Percentiles rank a stretch among this genome's conserved stretches.
These are phyloP conservation scores for Ustilago tritici DNA, from an alignment of 1,284 basidiomycete genomes.

Conservation along the genomic window DNA sequence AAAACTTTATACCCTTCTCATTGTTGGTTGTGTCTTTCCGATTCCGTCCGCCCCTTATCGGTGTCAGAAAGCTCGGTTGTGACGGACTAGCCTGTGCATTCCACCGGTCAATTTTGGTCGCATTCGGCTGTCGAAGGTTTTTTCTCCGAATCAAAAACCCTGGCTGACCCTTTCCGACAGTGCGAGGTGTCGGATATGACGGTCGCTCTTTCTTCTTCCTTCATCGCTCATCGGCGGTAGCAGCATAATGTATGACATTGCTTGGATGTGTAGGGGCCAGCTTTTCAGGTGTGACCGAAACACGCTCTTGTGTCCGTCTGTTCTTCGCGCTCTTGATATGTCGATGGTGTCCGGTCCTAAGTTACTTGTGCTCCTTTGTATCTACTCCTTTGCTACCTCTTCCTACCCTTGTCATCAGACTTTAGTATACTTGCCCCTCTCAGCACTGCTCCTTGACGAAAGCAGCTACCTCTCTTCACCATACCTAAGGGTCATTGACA, in stretches of 20 bases:
- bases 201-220: conserved; percentile 9
- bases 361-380: neutral
- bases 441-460: neutral
- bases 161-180: conserved; percentile 10
- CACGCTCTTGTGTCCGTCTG: neutral
- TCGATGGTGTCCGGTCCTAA: neutral
- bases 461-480: neutral
- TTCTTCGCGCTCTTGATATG: neutral
- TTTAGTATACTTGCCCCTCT: neutral
- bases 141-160: conserved; percentile 18
- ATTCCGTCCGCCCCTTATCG: conserved; percentile 6
- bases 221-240: neutral
- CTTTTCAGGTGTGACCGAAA: conserved; percentile 20
- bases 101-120: conserved; percentile 5
- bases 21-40: neutral
- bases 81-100: conserved; percentile 8
- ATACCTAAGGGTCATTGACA: neutral
- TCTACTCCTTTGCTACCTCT: neutral
- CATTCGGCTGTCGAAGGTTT: conserved; percentile 2
- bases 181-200: conserved; percentile 26
- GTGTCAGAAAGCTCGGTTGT: conserved; percentile 5
- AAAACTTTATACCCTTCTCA: neutral
- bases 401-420: neutral
- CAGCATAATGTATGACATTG: neutral
- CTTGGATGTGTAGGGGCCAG: neutral